A percentile compares a stretch with the other conserved stretches of the same genome.
Conservation (phyloP, 2,329 filamentous ascomycete species). For the Monilinia aucupariae region DNA sequence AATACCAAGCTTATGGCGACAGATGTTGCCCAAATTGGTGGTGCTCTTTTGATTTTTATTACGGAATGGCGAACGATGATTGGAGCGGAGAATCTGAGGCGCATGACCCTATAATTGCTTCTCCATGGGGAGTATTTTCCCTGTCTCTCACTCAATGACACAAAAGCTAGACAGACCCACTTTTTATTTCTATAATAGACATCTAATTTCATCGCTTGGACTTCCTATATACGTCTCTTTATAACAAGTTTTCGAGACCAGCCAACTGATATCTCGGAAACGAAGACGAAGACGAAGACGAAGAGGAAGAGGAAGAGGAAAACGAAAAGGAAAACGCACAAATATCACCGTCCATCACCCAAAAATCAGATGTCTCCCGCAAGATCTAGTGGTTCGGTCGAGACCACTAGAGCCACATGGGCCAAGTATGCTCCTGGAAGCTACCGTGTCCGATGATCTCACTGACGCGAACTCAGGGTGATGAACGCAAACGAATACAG, state of each 20-base stretch:
- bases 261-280: not conserved
- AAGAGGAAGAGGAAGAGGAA: no score
- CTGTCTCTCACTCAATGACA: not conserved
- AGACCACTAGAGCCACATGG: not conserved
- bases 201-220: not conserved
- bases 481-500: conserved; percentile 17
- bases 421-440: not conserved
- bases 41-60: not conserved
- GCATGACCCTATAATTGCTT: conserved; percentile 1
- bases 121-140: conserved; percentile 7
- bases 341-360: not conserved
- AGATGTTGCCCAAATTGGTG: conserved; percentile 3
- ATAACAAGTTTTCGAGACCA: not conserved
- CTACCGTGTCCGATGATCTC: not conserved
- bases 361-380: not conserved
- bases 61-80: conserved; percentile 5
- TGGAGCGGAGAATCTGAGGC: not conserved
- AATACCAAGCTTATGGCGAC: conserved; percentile 5
- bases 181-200: not conserved
- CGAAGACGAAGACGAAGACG: no score
- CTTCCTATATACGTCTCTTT: not conserved
- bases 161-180: not conserved
- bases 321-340: not conserved
- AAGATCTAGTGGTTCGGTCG: not conserved
- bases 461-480: not conserved